Evolutionary conservation across 352 stramenopile species (phyloP).

Genomic region (Phytophthora meadii): DNA sequence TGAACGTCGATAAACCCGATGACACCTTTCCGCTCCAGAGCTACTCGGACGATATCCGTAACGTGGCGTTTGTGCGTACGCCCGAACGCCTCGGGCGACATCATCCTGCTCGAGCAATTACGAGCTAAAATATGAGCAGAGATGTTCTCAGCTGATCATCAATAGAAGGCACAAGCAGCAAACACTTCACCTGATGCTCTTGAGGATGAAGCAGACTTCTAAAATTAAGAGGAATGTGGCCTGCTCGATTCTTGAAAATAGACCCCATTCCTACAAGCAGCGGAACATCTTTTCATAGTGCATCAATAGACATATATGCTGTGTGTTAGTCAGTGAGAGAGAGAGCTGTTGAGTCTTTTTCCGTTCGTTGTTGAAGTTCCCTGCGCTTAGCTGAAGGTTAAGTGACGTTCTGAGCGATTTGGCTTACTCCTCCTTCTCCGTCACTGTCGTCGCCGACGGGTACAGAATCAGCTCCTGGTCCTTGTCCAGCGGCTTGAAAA

Average conservation of each 20-base stretch:
- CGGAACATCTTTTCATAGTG: conserved; percentile 30
- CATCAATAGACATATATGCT: conserved; percentile 24
- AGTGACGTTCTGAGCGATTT: conserved; percentile 28
- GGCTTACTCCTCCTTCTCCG: conserved; percentile 42
- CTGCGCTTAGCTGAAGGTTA: conserved; percentile 28
- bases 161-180: conserved; percentile 15
- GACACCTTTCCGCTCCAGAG: conserved; percentile 65
- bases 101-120: conserved; percentile 41
- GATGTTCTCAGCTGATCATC: conserved; percentile 6
- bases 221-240: conserved; percentile 25
- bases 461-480: conserved; percentile 86
- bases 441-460: conserved; percentile 41
- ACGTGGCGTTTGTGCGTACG: conserved; percentile 53
- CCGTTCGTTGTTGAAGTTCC: conserved; percentile 37
- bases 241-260: conserved; percentile 25
- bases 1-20: conserved; percentile 83
- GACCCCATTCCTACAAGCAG: conserved; percentile 12
- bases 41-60: conserved; percentile 68
- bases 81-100: conserved; percentile 58
- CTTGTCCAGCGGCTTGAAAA: conserved; percentile 81
- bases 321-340: conserved; percentile 20
- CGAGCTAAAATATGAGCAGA: conserved; percentile 8
- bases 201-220: conserved; percentile 22
- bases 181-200: conserved; percentile 12
- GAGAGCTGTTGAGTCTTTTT: conserved; percentile 32